Percentiles rank a stretch among this genome's conserved stretches.
These are phyloP conservation scores for Spizellomyces sp. DNA, from an alignment of 192 early-diverging fungal species.

Conservation along the genomic window DNA sequence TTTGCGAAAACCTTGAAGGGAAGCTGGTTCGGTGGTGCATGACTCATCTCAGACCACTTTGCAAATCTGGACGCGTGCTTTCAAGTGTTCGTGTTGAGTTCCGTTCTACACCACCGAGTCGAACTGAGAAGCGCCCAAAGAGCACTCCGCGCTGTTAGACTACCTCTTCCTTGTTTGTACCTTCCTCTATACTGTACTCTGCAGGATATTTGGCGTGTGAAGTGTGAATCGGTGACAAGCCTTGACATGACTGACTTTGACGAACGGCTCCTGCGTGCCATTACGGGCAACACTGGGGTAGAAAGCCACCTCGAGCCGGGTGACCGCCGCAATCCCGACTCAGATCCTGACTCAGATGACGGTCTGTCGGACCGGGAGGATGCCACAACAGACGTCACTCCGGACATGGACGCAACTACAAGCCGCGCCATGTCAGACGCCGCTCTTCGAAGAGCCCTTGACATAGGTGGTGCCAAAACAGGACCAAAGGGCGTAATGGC, in stretches of 20 bases:
- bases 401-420: constrained; percentile 16
- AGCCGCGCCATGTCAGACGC: constrained; percentile 29
- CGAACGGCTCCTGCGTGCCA: constrained; percentile 25
- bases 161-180: too few relatives aligned
- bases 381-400: not conserved
- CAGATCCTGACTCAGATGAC: constrained; percentile 23
- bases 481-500: constrained; percentile 61
- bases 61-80: too few relatives aligned
- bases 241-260: constrained; percentile 20
- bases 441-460: constrained; percentile 39
- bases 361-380: constrained; percentile 7
- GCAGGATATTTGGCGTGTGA: too few relatives aligned
- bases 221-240: too few relatives aligned
- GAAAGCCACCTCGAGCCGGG: constrained; percentile 28
- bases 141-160: too few relatives aligned
- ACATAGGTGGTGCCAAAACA: constrained; percentile 51
- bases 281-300: constrained; percentile 6
- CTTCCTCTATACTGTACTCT: too few relatives aligned
- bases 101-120: too few relatives aligned
- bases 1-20: too few relatives aligned
- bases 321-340: constrained; percentile 28
- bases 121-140: too few relatives aligned
- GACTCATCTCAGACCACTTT: too few relatives aligned
- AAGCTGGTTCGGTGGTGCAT: too few relatives aligned
- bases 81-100: too few relatives aligned